These are phyloP conservation scores for Prosopis cineraria DNA, from an alignment of 306 rosid genomes.

Conservation along the genomic window DNA sequence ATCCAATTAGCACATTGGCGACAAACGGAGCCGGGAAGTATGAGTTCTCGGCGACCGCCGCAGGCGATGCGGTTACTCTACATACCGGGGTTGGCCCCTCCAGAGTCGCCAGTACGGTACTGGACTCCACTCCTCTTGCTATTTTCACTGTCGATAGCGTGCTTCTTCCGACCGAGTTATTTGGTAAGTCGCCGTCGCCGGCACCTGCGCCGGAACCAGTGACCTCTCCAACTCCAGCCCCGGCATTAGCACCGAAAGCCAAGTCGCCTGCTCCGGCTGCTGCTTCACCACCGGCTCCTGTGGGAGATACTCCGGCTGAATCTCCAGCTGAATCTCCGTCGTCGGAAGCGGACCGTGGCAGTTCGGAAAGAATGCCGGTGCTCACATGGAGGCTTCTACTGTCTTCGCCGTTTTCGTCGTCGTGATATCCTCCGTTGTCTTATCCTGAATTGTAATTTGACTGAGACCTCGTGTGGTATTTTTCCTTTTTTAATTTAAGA, in stretches of 20 bases:
- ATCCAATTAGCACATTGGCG: conserved; percentile 64
- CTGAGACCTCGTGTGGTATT: not conserved
- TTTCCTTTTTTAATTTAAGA: conserved; percentile 18
- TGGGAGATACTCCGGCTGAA: not conserved
- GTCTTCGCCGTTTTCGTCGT: conserved; percentile 34
- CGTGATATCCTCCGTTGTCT: conserved; percentile 43
- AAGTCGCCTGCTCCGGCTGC: not conserved
- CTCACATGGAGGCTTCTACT: conserved; percentile 39
- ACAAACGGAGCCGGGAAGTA: conserved; percentile 79
- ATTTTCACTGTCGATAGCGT: conserved; percentile 73
- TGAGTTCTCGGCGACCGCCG: conserved; percentile 49
- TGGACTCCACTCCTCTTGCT: conserved; percentile 71
- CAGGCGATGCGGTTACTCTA: conserved; percentile 75
- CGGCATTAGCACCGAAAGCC: not conserved
- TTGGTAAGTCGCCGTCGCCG: conserved; percentile 73
- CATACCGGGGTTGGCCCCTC: conserved; percentile 84
- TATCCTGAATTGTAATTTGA: conserved; percentile 64
- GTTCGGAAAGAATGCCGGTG: conserved; percentile 29
- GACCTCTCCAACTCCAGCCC: conserved; percentile 49
- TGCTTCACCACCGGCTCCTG: not conserved
- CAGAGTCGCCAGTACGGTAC: conserved; percentile 69
- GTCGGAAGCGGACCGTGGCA: conserved; percentile 38
- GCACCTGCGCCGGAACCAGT: conserved; percentile 67
- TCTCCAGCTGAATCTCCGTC: conserved; percentile 40
- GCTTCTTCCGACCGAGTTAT: conserved; percentile 70